These are phyloP conservation scores for Pythium folliculosum DNA, from an alignment of 352 stramenopile genomes.

Conservation along the genomic window DNA sequence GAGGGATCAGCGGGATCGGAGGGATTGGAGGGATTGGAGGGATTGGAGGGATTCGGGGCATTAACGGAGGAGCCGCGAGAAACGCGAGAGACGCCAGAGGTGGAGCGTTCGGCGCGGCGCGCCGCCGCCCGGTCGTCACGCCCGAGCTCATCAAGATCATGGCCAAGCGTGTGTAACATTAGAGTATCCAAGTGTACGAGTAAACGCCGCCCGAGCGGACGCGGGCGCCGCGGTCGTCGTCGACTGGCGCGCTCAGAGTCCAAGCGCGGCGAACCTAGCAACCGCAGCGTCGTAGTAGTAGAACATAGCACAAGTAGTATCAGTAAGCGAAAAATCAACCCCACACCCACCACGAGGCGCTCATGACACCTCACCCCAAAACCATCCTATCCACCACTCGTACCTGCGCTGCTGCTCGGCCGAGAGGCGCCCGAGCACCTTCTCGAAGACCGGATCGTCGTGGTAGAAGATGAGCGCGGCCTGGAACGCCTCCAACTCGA, in stretches of 20 bases:
- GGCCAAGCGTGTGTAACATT: constrained; percentile 32
- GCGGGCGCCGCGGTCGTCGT: neutral
- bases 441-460: constrained; percentile 66
- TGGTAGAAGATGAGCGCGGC: constrained; percentile 79
- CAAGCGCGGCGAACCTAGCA: constrained; percentile 25
- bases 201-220: neutral
- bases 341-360: no score
- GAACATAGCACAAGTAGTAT: constrained; percentile 10
- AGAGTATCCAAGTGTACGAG: constrained; percentile 17
- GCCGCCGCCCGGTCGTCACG: constrained; percentile 19
- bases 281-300: constrained; percentile 20
- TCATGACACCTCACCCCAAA: no score
- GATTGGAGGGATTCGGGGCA: neutral
- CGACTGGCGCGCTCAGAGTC: no score
- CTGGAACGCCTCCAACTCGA: constrained; percentile 75
- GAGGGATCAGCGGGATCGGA: neutral
- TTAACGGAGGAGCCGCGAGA: neutral
- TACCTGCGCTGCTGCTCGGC: constrained; percentile 73
- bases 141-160: constrained; percentile 28
- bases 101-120: neutral
- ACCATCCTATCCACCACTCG: no score
- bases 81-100: constrained; percentile 7
- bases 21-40: neutral
- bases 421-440: constrained; percentile 59
- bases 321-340: no score